phyloP scores from a whole-genome alignment of 495 filamentous ascomycete species.

The Lepraria neglecta region DNA sequence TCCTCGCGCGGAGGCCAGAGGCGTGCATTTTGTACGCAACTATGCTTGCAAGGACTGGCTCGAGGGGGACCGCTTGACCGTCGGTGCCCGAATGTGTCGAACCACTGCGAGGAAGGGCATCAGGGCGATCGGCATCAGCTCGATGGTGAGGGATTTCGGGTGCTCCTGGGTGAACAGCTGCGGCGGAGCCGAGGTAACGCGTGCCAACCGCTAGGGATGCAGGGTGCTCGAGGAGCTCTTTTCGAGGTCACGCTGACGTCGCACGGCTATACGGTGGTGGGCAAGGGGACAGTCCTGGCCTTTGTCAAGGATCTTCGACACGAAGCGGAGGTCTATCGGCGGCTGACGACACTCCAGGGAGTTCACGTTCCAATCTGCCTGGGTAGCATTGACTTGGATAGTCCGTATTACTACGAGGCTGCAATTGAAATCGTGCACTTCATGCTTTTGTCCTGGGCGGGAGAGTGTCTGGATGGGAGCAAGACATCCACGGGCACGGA shows the following conservation, averaged over 20 bases:
- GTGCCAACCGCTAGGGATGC: constrained; percentile 2
- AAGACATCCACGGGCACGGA: constrained; percentile 8
- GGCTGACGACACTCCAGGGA: constrained; percentile 34
- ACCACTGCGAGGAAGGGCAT: constrained; percentile 30
- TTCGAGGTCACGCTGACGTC: constrained; percentile 13
- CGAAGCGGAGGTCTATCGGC: constrained; percentile 34
- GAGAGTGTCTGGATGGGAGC: constrained; percentile 8
- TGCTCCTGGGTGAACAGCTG: constrained; percentile 5
- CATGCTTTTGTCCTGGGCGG: constrained; percentile 34
- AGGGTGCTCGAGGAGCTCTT: constrained; percentile 15
- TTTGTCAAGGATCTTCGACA: constrained; percentile 31
- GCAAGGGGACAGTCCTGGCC: constrained; percentile 8
- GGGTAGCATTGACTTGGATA: constrained; percentile 31
- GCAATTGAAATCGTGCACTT: constrained; percentile 30
- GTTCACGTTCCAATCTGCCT: constrained; percentile 36
- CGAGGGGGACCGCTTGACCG: constrained; percentile 33
- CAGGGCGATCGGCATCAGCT: constrained; percentile 10
- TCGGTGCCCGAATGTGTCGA: constrained; percentile 36
- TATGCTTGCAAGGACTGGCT: constrained; percentile 38
- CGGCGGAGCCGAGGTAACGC: neutral
- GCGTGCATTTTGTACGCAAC: constrained; percentile 40
- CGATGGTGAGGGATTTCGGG: constrained; percentile 4
- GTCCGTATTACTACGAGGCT: constrained; percentile 31
- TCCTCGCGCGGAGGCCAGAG: constrained; percentile 29
- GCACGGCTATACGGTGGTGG: constrained; percentile 14